A percentile compares a stretch with the other conserved stretches of the same genome.
Conservation (phyloP, 352 stramenopile genomes). For the Phytophthora quininea region DNA sequence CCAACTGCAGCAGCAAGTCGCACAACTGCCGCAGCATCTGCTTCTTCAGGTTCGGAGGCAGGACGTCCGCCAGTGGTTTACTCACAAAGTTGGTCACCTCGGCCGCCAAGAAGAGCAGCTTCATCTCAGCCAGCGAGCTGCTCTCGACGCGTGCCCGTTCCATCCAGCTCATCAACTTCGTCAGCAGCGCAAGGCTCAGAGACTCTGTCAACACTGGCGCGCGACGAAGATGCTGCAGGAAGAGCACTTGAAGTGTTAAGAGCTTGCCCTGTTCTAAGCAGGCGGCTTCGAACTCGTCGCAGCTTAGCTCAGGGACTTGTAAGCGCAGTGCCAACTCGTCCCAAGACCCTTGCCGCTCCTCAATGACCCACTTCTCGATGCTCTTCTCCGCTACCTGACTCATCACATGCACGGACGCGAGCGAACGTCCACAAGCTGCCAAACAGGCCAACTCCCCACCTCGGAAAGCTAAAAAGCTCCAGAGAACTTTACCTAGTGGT, state of each 20-base stretch:
- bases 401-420: conserved; percentile 86
- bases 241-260: conserved; percentile 80
- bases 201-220: conserved; percentile 70
- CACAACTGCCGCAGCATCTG: conserved; percentile 75
- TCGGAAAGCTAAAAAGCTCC: conserved; percentile 83
- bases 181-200: conserved; percentile 71
- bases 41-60: conserved; percentile 74
- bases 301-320: conserved; percentile 80
- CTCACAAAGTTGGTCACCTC: conserved; percentile 80
- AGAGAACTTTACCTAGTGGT: conserved; percentile 69
- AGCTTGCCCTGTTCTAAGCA: conserved; percentile 78
- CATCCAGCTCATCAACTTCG: conserved; percentile 80
- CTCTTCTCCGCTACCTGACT: conserved; percentile 79
- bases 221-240: conserved; percentile 71
- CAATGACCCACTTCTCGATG: conserved; percentile 88
- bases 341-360: conserved; percentile 72
- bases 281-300: conserved; percentile 77
- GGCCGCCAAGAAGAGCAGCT: conserved; percentile 80
- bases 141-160: conserved; percentile 58
- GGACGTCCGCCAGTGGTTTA: conserved; percentile 56
- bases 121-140: conserved; percentile 76
- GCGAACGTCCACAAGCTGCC: conserved; percentile 66
- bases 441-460: conserved; percentile 81
- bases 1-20: conserved; percentile 64
- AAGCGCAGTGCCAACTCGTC: conserved; percentile 60